Evolutionary conservation across 2,329 filamentous ascomycete genomes (phyloP), one percentile per base, ranked within the genome.

Genomic region (Sporothrix euskadiensis): DNA sequence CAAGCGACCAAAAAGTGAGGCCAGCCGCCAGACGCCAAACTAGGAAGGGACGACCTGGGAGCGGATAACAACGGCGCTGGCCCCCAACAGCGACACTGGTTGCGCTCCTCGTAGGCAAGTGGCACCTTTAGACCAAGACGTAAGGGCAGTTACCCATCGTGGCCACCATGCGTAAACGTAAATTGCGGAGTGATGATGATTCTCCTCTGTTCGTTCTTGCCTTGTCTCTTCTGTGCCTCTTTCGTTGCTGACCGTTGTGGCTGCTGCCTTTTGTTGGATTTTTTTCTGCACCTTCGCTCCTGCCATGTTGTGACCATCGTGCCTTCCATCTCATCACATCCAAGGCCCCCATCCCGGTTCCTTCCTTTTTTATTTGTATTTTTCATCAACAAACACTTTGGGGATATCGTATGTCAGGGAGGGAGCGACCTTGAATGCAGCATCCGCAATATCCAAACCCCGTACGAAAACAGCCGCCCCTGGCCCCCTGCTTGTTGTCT

Each of bases 1-100:
- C 49, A 68, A 52, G 16, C 22, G 26, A n/a, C 26, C 63, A 35
- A 22, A 35, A 52, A 68, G 2, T n/a, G 65, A 68, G 65, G 66
- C 66, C 66, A 69, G 54, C 14, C 66, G 66, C 44, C 66, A 69
- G 54, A 22, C 66, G 66, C 44, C 66, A 69, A 69, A 69, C 66
- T 39, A 54, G 66, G 66, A 69, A 69, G 66, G 65, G 47, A 54
- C 30, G 66, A 69, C 47, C 10, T 39, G 9, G 47, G 65, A 39
- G 47, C 14, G 66, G 47, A 52, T 10, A 39, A n/a, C 47, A 56
- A 69, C 65, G 26, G 8, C 26, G 30, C 14, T 26, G 66, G 47
- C 66, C 66, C 65, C 66, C 66, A 69, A 56, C 47, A 22, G 44
- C 44, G 65, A 47, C 66, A 56, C 30, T 41, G 47, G 66, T 16